Evolutionary conservation across 768 basidiomycete genomes (phyloP).

Genomic region (Lactifluus piperatus): DNA sequence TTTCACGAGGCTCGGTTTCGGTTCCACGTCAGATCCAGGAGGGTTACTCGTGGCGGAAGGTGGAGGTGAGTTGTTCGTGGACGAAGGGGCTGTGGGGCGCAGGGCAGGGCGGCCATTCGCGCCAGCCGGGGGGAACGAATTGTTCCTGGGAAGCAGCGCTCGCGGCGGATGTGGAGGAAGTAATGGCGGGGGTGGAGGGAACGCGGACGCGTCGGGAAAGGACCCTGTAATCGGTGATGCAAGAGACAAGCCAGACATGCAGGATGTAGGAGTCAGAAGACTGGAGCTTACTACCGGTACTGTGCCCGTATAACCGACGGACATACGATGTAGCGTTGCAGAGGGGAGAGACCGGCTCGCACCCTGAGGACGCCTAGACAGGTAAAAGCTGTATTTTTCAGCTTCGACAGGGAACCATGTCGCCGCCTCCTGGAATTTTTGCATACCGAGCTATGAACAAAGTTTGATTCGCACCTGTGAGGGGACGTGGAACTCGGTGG

Average conservation of each 20-base stretch:
- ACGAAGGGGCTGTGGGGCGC: not conserved
- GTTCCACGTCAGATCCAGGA: not conserved
- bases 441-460: constrained; percentile 9
- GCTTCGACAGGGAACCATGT: constrained; percentile 15
- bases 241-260: constrained; percentile 13
- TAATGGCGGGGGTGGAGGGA: not conserved
- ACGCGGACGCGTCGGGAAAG: not conserved
- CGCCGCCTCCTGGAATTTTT: constrained; percentile 5
- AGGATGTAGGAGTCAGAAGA: constrained; percentile 4
- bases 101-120: not conserved
- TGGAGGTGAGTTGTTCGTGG: constrained; percentile 12
- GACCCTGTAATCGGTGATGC: constrained; percentile 10
- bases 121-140: constrained; percentile 14
- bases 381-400: constrained; percentile 11
- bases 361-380: constrained; percentile 11
- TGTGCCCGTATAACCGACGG: not conserved
- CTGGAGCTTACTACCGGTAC: constrained; percentile 15
- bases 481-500: not conserved
- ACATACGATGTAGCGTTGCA: not conserved
- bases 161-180: constrained; percentile 8
- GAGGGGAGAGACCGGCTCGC: not conserved
- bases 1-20: constrained; percentile 16
- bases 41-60: not conserved
- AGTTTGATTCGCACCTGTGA: not conserved
- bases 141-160: constrained; percentile 14